These are phyloP conservation scores for Salvia hispanica DNA, from an alignment of 257 asterid genomes.

Conservation along the genomic window DNA sequence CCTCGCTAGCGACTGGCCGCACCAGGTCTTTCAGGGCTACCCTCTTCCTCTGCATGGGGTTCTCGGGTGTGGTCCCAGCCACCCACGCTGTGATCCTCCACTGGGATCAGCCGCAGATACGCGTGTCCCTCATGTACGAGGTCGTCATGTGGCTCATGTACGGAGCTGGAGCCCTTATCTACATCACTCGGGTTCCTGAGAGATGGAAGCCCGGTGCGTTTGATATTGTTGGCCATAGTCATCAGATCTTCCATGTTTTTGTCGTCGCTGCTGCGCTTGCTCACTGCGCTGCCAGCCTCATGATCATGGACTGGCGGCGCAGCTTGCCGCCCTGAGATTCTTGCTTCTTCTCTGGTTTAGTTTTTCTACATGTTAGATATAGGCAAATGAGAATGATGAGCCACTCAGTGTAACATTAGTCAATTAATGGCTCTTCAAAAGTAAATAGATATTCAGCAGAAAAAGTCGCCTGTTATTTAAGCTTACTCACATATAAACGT, in stretches of 20 bases:
- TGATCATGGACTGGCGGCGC: constrained; percentile 79
- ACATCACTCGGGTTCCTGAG: constrained; percentile 72
- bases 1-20: constrained; percentile 50
- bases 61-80: constrained; percentile 83
- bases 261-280: constrained; percentile 83
- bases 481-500: background rate
- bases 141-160: constrained; percentile 63
- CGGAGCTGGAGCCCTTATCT: constrained; percentile 65
- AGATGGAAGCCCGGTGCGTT: constrained; percentile 87
- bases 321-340: constrained; percentile 28
- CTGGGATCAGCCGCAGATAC: constrained; percentile 49
- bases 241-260: constrained; percentile 81
- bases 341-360: background rate
- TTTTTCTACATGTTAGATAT: background rate
- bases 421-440: too few relatives aligned
- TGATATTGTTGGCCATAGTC: constrained; percentile 85
- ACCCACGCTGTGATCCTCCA: constrained; percentile 62
- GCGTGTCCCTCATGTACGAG: constrained; percentile 64
- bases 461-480: too few relatives aligned
- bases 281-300: constrained; percentile 64
- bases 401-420: too few relatives aligned
- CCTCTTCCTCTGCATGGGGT: constrained; percentile 85
- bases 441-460: too few relatives aligned
- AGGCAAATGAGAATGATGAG: too few relatives aligned
- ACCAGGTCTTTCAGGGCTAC: constrained; percentile 62